These are phyloP conservation scores for Zygoascus bituminiphila DNA, from an alignment of 805 yeast genomes.

Conservation along the genomic window DNA sequence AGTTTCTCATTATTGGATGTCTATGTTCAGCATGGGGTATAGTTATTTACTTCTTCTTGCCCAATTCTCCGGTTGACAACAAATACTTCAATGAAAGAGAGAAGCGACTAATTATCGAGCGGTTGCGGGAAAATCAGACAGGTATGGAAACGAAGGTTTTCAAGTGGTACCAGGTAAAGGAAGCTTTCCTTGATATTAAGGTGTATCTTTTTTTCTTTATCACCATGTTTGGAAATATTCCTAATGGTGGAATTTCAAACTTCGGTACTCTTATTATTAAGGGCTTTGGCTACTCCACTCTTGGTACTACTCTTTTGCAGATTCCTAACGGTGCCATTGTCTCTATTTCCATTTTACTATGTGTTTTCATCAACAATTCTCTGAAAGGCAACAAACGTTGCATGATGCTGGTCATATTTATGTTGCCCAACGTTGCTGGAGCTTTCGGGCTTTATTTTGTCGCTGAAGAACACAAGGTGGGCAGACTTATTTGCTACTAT, in stretches of 20 bases:
- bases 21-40: slow-evolving; percentile 47
- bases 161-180: slow-evolving; percentile 46
- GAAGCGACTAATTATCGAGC: slow-evolving; percentile 36
- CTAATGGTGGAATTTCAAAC: slow-evolving; percentile 48
- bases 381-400: slow-evolving; percentile 4
- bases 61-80: slow-evolving; percentile 43
- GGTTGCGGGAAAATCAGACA: slow-evolving; percentile 46
- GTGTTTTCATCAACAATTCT: slow-evolving; percentile 8
- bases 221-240: slow-evolving; percentile 37
- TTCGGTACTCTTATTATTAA: slow-evolving; percentile 39
- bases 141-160: slow-evolving; percentile 51
- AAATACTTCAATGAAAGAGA: slow-evolving; percentile 22
- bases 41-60: slow-evolving; percentile 41
- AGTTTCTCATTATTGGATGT: slow-evolving; percentile 53
- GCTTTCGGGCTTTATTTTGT: slow-evolving; percentile 39
- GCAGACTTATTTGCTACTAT: slow-evolving; percentile 34
- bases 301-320: slow-evolving; percentile 36
- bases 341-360: slow-evolving; percentile 19
- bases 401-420: slow-evolving; percentile 31
- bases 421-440: slow-evolving; percentile 22
- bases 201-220: slow-evolving; percentile 35
- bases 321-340: slow-evolving; percentile 43
- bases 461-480: slow-evolving; percentile 27
- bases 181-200: slow-evolving; percentile 42
- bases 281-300: slow-evolving; percentile 38